Base-by-base conservation (phyloP, 768 basidiomycete species). In the Pulveroboletus frians region DNA sequence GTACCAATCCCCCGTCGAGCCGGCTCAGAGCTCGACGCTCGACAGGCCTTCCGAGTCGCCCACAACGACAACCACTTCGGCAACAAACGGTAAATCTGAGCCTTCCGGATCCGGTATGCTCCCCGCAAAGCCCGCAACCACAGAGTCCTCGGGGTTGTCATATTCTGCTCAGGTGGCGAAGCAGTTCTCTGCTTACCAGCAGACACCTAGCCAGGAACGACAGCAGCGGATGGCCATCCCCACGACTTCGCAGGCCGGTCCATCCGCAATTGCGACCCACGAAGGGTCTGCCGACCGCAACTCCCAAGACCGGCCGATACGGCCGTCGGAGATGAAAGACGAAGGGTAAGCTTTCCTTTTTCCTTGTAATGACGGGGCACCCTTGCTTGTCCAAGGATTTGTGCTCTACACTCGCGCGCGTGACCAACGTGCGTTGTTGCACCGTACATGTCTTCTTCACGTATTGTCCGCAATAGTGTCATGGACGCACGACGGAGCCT, bases 291-390 rank as follows among this genome's bases (percentile, higher is more conserved):
- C 65, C 17, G 62, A 66, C 44, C 62, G 58, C 32, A 57, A 47
- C 29, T 70, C 75, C 46, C 72, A 69, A 40, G 72, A 79, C 13
- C 76, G 77, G 62, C 74, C 78, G 15, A 75, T 83, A 59, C 78
- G 83, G 54, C 81, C 81, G 9, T 79, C 79, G 17, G 85, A 88
- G 64, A 85, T 84, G 83, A 83, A 84, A 52, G 87, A 89, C 64
- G 81, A 82, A 75, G 87, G 87, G 87, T 89, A 76, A 84, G 87
- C 74, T 51, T 47, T 54, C 54, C 50, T 42, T 51, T 26, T 47
- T 43, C 26, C 59, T 54, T 53, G 43, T 46, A 41, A 49, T 31
- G 42, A 61, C 54, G 45, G 29, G 55, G 46, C n/a, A n/a, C 51
- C 23, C 52, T 54, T 39, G 53, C 47, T 41, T 49, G 48, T 43